These are phyloP conservation scores for Cruciata laevipes DNA, from an alignment of 257 asterid genomes.

Conservation along the genomic window DNA sequence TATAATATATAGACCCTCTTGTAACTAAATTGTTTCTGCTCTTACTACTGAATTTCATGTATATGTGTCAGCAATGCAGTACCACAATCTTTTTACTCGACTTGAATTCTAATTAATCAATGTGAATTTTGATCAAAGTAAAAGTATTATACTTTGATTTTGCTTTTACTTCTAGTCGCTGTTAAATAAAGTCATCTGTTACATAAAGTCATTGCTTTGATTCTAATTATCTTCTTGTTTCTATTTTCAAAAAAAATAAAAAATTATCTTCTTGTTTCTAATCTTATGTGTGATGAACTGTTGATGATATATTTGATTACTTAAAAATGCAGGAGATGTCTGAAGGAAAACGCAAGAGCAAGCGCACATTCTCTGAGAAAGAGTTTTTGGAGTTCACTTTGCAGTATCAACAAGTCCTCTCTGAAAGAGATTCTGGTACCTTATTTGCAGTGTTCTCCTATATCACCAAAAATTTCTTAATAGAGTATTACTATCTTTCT, in stretches of 20 bases:
- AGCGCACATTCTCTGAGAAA: constrained; percentile 68
- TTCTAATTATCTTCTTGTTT: background rate
- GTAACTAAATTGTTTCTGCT: background rate
- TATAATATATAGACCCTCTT: background rate
- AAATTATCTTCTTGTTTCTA: background rate
- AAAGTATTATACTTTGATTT: background rate
- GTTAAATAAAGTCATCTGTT: background rate
- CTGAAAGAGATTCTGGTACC: constrained; percentile 96
- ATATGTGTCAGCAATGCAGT: background rate
- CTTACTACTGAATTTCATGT: background rate
- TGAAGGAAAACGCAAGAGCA: constrained; percentile 81
- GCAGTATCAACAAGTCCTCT: constrained; percentile 77
- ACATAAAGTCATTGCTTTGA: no score
- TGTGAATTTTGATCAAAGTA: background rate
- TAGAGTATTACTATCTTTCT: background rate
- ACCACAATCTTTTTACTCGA: background rate
- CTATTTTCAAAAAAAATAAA: no score
- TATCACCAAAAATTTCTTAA: background rate
- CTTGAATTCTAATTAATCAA: background rate
- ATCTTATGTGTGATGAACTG: background rate
- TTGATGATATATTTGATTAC: constrained; percentile 12
- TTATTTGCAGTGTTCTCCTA: constrained; percentile 11
- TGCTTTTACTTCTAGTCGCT: background rate
- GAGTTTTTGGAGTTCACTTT: constrained; percentile 86
- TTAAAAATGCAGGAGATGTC: constrained; percentile 44